Base-by-base conservation (phyloP, 2,329 filamentous ascomycete genomes). In the Fusarium concolor region DNA sequence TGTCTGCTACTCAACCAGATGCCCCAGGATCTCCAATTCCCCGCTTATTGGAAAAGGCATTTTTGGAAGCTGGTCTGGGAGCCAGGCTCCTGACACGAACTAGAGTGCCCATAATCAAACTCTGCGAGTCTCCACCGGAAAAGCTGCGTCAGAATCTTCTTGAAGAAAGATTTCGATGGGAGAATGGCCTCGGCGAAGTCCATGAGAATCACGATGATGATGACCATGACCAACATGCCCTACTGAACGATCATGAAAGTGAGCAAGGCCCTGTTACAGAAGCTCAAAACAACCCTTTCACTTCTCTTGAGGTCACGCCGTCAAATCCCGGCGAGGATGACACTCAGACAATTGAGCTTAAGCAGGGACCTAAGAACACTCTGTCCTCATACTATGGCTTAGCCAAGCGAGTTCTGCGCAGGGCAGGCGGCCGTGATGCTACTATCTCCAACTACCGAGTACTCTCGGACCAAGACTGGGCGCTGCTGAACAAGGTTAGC, bases 21-120 rank as follows among this genome's bases (percentile, higher is more conserved):
- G 81, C 82, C 15, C 76, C 84, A 17, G 84, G 85, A 31, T 90
- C 88, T 7, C 82, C 85, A 2, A 89, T 96, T 56, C 93, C 93
- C 3, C 86, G 92, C 24, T 75, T 94, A 9, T 79, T 97, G 3
- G 93, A 96, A 75, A 92, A 90, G 76, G 87, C 87, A 5, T 85
- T 97, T 14, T 82, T 97, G 7, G 85, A 91, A 17, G 81, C 86
- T 28, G 92, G 92, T 0, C 87, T 92, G 67, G 93, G 93, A 4
- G 93, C 92, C 17, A 87, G 92, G 6, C 83, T 97, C 5, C 83
- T 97, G 4, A 92, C 91, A 3, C 87, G 89, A 54, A 96, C 93
- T 2, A 86, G 93, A 64, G 91, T 97, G 5, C 93, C 94, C 0
- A 96, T 97, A 68, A 90, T 97, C 76, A 96, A 96, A 75, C 84